Base-by-base conservation (phyloP, 2,329 filamentous ascomycete genomes). In the Alternaria arborescens region DNA sequence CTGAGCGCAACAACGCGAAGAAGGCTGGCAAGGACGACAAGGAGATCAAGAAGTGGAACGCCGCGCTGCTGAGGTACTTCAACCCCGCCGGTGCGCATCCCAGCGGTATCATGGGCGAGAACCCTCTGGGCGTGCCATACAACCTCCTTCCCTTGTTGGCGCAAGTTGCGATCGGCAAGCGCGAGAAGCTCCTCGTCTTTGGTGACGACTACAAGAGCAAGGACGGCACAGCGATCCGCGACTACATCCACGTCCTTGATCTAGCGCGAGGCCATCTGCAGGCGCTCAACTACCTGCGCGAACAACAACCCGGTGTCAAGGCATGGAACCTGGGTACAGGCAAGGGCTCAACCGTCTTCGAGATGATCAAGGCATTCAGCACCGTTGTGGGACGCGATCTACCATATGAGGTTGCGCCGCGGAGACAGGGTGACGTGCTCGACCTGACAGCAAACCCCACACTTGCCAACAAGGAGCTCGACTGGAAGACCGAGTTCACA, bases 321-420 rank as follows among this genome's bases (percentile, higher is more conserved):
- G 94, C 93, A 58, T 99, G 94, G 94, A 99, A 99, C 82, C 80
- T 99, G 69, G 96, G 96, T 60, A 97, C 94, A 0, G 95, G 95
- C 63, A 92, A 91, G 71, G 95, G 95, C 70, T 96, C 91, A 81
- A 99, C 95, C 22, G 95, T 99, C 58, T 95, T 94, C 77, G 94
- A 99, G 79, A 99, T 99, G 84, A 89, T 99, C 86, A 92, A 94
- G 70, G 94, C 95, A 55, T 99, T 99, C 83, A 91, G 89, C 81
- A 82, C 87, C 52, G 93, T 92, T 18, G 94, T 97, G 22, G 95
- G 95, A 64, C 90, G 89, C 52, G 88, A 95, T 58, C 86, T 99
- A 26, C 87, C 91, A 38, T 98, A 98, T 82, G 86, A 97, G 78
- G 91, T 98, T 60, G 91, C 90, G 8, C 88, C 86, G 41, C 89